Evolutionary conservation across 2,329 filamentous ascomycete species (phyloP).

Genomic region (Coniochaeta sp.): DNA sequence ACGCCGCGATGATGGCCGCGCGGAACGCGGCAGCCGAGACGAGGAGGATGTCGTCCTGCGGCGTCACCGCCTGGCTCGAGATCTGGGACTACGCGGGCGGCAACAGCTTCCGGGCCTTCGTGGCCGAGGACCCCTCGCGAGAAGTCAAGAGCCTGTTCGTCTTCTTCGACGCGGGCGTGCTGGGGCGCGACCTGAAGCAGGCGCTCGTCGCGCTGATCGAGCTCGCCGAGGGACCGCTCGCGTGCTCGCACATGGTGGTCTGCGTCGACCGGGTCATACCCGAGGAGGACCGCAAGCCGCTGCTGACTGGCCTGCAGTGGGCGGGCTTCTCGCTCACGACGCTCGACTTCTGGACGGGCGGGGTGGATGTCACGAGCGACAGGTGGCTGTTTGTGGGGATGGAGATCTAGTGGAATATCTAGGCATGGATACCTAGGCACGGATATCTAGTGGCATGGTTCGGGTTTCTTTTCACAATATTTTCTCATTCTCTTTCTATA

Average conservation of each 20-base stretch:
- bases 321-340: slow-evolving; percentile 83
- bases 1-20: slow-evolving; percentile 10
- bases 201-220: slow-evolving; percentile 91
- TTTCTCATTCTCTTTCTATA: slow-evolving; percentile 1
- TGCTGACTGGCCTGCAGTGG: slow-evolving; percentile 83
- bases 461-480: neutral
- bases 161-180: slow-evolving; percentile 70
- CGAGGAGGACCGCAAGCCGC: slow-evolving; percentile 52
- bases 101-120: slow-evolving; percentile 78
- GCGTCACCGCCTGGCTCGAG: slow-evolving; percentile 61
- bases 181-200: slow-evolving; percentile 75
- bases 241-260: slow-evolving; percentile 70
- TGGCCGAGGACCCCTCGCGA: slow-evolving; percentile 61
- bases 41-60: slow-evolving; percentile 12
- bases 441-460: slow-evolving; percentile 32
- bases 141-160: slow-evolving; percentile 71
- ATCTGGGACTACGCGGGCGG: slow-evolving; percentile 82
- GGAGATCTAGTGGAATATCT: too few species aligned
- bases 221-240: slow-evolving; percentile 69
- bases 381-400: slow-evolving; percentile 84
- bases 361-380: slow-evolving; percentile 61
- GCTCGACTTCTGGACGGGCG: slow-evolving; percentile 65
- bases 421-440: too few species aligned
- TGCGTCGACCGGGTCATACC: slow-evolving; percentile 70
- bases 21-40: neutral